Evolutionary conservation across 2,329 filamentous ascomycete species (phyloP).

Genomic region (Piedraia hortae): DNA sequence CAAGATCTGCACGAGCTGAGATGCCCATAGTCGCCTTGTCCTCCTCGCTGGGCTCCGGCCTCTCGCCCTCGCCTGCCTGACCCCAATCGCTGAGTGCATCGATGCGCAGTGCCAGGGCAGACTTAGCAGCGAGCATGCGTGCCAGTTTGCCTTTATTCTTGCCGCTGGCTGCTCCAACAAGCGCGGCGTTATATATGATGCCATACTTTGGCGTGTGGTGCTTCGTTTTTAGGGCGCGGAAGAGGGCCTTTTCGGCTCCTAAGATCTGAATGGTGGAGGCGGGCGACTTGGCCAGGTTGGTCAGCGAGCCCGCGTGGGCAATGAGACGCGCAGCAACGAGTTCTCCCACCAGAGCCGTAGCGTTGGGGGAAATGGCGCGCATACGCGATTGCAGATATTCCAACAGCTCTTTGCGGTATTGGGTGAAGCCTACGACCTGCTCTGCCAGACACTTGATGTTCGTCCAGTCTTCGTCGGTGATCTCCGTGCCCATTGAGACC

Average conservation of each 20-base stretch:
- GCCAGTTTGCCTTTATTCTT: constrained; percentile 99
- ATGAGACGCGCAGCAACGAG: constrained; percentile 86
- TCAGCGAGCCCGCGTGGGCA: constrained; percentile 75
- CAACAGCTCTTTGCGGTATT: constrained; percentile 68
- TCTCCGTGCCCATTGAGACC: constrained; percentile 95
- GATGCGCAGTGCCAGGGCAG: constrained; percentile 73
- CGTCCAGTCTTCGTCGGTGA: constrained; percentile 69
- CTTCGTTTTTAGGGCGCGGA: constrained; percentile 96
- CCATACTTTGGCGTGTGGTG: constrained; percentile 97
- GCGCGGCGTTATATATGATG: constrained; percentile 70
- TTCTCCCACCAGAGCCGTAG: constrained; percentile 78
- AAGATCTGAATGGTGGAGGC: constrained; percentile 94
- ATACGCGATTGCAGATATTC: constrained; percentile 79
- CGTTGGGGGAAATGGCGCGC: constrained; percentile 87
- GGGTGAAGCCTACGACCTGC: constrained; percentile 74
- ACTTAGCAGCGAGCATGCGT: constrained; percentile 81
- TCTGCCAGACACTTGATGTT: constrained; percentile 81
- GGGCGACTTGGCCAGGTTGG: constrained; percentile 83
- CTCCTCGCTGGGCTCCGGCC: constrained; percentile 45
- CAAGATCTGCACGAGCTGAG: constrained; percentile 40
- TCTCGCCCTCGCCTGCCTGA: constrained; percentile 34
- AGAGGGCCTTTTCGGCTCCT: constrained; percentile 93
- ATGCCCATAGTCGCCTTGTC: constrained; percentile 63
- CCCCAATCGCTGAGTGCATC: constrained; percentile 65
- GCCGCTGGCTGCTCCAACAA: constrained; percentile 88